phyloP scores from a whole-genome alignment of 2,329 filamentous ascomycete species.

The Cladosporium sphaerospermum region DNA sequence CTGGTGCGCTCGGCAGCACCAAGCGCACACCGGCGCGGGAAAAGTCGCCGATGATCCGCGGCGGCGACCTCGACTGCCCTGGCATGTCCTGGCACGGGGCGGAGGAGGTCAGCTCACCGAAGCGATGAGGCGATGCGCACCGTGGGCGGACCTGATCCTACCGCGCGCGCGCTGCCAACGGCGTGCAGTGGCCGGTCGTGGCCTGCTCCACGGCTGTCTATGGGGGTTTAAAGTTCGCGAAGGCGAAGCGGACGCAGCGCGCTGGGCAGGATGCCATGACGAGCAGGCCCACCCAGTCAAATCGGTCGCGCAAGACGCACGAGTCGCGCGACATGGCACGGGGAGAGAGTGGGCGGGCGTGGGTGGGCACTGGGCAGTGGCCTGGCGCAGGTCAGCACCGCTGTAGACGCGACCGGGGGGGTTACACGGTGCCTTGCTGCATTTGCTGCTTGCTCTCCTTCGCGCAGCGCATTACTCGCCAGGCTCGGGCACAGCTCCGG shows the following conservation, averaged over 20 bases:
- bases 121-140: too few relatives aligned
- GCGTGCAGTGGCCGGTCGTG: background rate
- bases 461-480: too few relatives aligned
- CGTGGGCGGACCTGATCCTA: background rate
- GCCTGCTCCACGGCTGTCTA: conserved; percentile 2
- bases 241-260: background rate
- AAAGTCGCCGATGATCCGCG: too few relatives aligned
- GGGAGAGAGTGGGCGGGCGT: background rate
- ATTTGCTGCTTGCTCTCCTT: too few relatives aligned
- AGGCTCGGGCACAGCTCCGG: too few relatives aligned
- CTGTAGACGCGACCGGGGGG: background rate
- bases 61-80: background rate
- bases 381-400: background rate
- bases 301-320: background rate
- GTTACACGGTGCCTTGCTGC: background rate
- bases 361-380: background rate
- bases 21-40: too few relatives aligned
- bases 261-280: background rate
- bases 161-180: background rate
- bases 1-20: too few relatives aligned
- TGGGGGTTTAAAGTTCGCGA: conserved; percentile 3
- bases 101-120: background rate
- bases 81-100: background rate
- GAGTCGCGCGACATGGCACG: conserved; percentile 1
- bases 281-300: background rate